phyloP scores from a whole-genome alignment of 2,329 filamentous ascomycete species.

The Pyricularia grisea region DNA sequence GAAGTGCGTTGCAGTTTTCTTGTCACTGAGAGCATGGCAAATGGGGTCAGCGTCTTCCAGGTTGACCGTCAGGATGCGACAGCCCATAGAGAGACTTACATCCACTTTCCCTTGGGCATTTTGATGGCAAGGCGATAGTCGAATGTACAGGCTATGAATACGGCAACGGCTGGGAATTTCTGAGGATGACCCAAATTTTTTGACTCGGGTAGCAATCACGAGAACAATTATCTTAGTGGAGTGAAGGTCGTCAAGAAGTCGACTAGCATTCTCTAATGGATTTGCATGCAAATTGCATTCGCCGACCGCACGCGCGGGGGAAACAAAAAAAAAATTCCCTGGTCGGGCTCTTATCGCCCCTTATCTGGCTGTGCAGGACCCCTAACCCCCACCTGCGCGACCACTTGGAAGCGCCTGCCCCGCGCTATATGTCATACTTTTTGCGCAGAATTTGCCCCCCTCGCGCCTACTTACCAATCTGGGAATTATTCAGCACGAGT shows the following conservation, averaged over 20 bases:
- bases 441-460: not conserved
- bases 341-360: not conserved
- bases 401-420: not conserved
- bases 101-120: constrained; percentile 72
- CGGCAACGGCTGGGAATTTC: not conserved
- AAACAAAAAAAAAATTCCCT: constrained; percentile 6
- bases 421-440: not conserved
- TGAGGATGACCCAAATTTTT: not conserved
- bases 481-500: not conserved
- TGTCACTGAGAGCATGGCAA: constrained; percentile 42
- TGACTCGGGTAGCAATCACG: not conserved
- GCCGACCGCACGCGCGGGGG: not conserved
- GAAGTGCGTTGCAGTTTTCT: constrained; percentile 88
- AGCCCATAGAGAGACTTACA: constrained; percentile 29
- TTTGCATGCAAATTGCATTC: not conserved
- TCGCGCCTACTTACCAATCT: not conserved
- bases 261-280: not conserved
- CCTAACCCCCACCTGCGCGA: not conserved
- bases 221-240: not conserved
- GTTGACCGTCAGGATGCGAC: not conserved
- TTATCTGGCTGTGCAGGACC: not conserved
- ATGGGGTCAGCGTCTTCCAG: not conserved
- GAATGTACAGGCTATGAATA: not conserved
- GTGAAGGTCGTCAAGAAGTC: not conserved
- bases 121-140: constrained; percentile 24